A percentile compares a stretch with the other conserved stretches of the same genome.
phyloP scores from a whole-genome alignment of 2,329 filamentous ascomycete species.

The Epichloe hybrida region DNA sequence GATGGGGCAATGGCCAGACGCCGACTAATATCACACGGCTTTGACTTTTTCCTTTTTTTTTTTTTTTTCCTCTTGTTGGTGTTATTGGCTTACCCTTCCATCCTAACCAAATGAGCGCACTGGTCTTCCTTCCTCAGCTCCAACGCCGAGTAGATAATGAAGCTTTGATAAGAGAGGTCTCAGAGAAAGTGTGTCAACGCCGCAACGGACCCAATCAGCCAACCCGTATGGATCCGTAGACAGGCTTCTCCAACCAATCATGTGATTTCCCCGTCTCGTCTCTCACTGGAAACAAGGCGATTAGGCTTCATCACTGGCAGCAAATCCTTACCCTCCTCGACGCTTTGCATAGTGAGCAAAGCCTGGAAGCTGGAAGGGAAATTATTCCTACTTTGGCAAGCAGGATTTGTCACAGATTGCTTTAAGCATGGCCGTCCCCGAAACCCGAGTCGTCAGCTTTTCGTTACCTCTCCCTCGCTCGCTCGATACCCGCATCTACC shows the following conservation, averaged over 20 bases:
- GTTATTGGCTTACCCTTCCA: background rate
- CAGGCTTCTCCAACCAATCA: constrained; percentile 6
- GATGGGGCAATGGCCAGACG: background rate
- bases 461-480: constrained; percentile 48
- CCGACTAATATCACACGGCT: background rate
- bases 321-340: background rate
- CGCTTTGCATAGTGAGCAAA: too few species aligned
- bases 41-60: background rate
- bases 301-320: background rate
- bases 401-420: background rate
- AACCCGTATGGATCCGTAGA: background rate
- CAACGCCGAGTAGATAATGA: background rate
- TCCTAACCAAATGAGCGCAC: background rate
- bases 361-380: too few species aligned
- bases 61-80: background rate
- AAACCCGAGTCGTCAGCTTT: constrained; percentile 15
- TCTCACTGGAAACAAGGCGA: background rate
- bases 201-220: background rate
- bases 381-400: too few species aligned
- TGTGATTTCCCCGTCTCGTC: constrained; percentile 3
- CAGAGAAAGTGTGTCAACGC: background rate
- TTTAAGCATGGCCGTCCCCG: background rate
- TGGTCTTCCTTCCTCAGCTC: background rate
- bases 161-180: constrained; percentile 1
- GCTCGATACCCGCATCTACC: constrained; percentile 46